Base-by-base conservation (phyloP, 2,329 filamentous ascomycete genomes). In the Neofusicoccum sp. region DNA sequence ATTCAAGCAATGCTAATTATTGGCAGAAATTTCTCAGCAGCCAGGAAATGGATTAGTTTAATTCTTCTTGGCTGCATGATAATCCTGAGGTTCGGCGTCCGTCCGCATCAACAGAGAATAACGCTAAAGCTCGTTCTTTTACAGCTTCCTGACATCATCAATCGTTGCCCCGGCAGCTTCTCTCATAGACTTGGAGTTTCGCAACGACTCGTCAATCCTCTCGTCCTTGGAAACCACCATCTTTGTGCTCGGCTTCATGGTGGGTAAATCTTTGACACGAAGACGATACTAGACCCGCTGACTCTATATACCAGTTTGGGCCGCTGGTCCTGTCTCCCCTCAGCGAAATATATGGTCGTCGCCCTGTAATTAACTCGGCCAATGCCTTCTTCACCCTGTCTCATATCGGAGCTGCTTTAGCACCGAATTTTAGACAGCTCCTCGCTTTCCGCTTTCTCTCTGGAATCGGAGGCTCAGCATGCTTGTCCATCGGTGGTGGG, bases 161-260 rank as follows among this genome's bases (percentile, higher is more conserved):
- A 75, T 75, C 16, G 67, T 75, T 53, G 72, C 73, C 2, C 74
- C 74, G 0, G 71, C 65, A 1, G 69, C 72, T 2, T 63, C 69
- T 0, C 71, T 71, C 36, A 67, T 74, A 12, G 70, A 70, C 43
- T 54, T 38, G 4, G 70, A 70, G 5, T 74, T 75, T 31, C 43
- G 69, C 51, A 73, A 72, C 33, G 69, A 71, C 6, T 72, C 70
- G 0, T 63, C 68, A 31, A 60, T 73, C 1, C 63, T 75, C 2
- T 68, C 66, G 1, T 67, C 72, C 0, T 69, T 75, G 33, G 61
- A 68, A 3, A 68, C 75, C 36, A 73, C 69, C 44, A 69, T 76
- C 3, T 76, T 71, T 53, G 61, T 75, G 6, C 63, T 76, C 2
- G 74, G 73, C 1, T 76, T 71, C 59, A 65, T 69, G 20, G 63